Evolutionary conservation across 768 basidiomycete species (phyloP).

Genomic region (Pleurotus citrinopileatus): DNA sequence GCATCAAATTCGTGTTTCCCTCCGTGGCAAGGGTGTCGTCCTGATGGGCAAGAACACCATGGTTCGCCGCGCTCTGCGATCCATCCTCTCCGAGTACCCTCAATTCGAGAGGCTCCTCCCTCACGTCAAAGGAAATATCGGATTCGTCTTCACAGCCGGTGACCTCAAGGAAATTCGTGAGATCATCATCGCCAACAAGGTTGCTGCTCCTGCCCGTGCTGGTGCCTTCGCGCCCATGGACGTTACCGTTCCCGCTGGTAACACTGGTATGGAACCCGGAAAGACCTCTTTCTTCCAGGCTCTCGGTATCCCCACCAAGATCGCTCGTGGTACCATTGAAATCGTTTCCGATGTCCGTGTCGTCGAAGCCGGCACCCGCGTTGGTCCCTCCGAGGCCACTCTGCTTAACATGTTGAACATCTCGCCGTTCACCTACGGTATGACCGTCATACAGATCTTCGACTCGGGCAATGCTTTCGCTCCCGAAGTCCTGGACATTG

Average conservation of each 20-base stretch:
- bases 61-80: slow-evolving; percentile 97
- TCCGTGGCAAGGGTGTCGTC: slow-evolving; percentile 95
- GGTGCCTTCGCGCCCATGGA: slow-evolving; percentile 94
- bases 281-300: slow-evolving; percentile 99
- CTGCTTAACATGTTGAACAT: slow-evolving; percentile 99
- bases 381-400: slow-evolving; percentile 96
- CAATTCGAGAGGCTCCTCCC: slow-evolving; percentile 97
- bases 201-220: slow-evolving; percentile 97
- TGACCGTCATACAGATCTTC: slow-evolving; percentile 97
- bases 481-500: slow-evolving; percentile 87
- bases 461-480: slow-evolving; percentile 92
- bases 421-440: slow-evolving; percentile 99
- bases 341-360: slow-evolving; percentile 97
- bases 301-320: slow-evolving; percentile 98
- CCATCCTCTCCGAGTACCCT: slow-evolving; percentile 85
- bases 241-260: slow-evolving; percentile 89
- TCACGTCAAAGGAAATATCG: slow-evolving; percentile 95
- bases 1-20: slow-evolving; percentile 94
- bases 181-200: slow-evolving; percentile 93
- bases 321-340: slow-evolving; percentile 99
- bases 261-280: slow-evolving; percentile 99
- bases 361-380: slow-evolving; percentile 87
- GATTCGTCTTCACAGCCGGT: slow-evolving; percentile 92
- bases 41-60: slow-evolving; percentile 99
- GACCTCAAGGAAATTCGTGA: slow-evolving; percentile 97